Base-by-base conservation (phyloP, 192 early-diverging fungal species). In the Geranomyces variabilis region DNA sequence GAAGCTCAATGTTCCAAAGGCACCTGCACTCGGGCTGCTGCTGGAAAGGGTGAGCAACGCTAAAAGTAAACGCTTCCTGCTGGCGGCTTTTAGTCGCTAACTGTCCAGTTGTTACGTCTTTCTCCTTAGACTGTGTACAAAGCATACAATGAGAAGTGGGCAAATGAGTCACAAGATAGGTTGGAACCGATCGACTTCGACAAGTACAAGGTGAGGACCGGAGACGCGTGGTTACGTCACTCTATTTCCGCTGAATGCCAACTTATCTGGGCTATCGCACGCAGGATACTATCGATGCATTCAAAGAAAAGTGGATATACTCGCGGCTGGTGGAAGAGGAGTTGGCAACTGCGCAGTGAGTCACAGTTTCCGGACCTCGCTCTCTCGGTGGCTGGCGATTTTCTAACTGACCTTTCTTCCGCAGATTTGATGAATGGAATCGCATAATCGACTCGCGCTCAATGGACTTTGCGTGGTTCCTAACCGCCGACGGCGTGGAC, bases 1-100 rank as follows among this genome's bases (percentile, higher is more conserved):
- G 19, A 90, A 88, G 47, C 85, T 98, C 70, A 99, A 99, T 79
- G 91, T 98, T 41, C 97, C 97, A 66, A 98, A 97, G 80, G 97
- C 94, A 17, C 97, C 97, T 12, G 91, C 90, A 9, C 79, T 94
- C 8, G 96, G 96, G 14, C 79, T 98, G 33, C 80, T 96, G 58
- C 81, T 98, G n/a, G 93, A 96, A 61, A 81, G 83, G 78, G 89
- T 90, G 36, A 41, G 36, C 3, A 41, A 41, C 3, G 36, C 36
- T 7, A 41, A 41, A 10, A 3, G 36, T 41, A 41, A n/a, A n/a
- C n/a, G n/a, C n/a, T 41, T 3, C 36, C 3, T 41, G 10, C 3
- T 41, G 36, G 10, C 36, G 5, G 36, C 36, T 41, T 10, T 41
- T 41, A n/a, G n/a, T n/a, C n/a, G n/a, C n/a, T n/a, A n/a, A n/a